Percentiles rank a stretch among this genome's conserved stretches.
phyloP scores from a whole-genome alignment of 2,329 filamentous ascomycete genomes.

The Xylariaceae sp. region DNA sequence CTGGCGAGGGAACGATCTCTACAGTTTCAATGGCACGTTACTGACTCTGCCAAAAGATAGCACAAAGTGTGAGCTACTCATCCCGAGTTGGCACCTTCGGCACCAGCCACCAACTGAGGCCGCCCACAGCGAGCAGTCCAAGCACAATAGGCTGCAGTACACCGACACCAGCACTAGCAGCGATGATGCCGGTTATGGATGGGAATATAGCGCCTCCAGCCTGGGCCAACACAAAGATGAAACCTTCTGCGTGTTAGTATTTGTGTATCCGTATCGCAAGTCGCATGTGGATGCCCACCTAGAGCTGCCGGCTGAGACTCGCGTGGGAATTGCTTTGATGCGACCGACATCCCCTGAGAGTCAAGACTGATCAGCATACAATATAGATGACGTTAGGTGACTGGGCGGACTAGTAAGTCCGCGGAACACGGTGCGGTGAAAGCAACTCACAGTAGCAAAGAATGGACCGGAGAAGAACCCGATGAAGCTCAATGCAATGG shows the following conservation, averaged over 20 bases:
- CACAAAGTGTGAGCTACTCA: constrained; percentile 16
- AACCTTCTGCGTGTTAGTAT: constrained; percentile 23
- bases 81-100: constrained; percentile 22
- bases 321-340: constrained; percentile 42
- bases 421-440: too few species aligned
- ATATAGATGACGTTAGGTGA: too few species aligned
- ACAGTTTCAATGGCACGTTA: too few species aligned
- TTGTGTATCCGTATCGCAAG: too few species aligned
- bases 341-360: constrained; percentile 45
- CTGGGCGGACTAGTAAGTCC: too few species aligned
- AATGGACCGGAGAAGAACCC: constrained; percentile 50
- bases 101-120: constrained; percentile 38
- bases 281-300: constrained; percentile 27
- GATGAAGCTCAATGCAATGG: constrained; percentile 45
- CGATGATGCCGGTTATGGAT: constrained; percentile 44
- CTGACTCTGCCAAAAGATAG: too few species aligned
- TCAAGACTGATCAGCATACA: background rate
- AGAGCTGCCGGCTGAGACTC: constrained; percentile 43
- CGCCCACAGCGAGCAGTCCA: constrained; percentile 38
- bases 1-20: too few species aligned
- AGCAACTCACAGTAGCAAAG: constrained; percentile 44
- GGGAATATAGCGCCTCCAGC: constrained; percentile 48
- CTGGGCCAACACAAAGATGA: constrained; percentile 48
- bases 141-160: constrained; percentile 45
- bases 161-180: constrained; percentile 38